Conservation (phyloP, 208 protist species). For the Zelonia costaricensis region DNA sequence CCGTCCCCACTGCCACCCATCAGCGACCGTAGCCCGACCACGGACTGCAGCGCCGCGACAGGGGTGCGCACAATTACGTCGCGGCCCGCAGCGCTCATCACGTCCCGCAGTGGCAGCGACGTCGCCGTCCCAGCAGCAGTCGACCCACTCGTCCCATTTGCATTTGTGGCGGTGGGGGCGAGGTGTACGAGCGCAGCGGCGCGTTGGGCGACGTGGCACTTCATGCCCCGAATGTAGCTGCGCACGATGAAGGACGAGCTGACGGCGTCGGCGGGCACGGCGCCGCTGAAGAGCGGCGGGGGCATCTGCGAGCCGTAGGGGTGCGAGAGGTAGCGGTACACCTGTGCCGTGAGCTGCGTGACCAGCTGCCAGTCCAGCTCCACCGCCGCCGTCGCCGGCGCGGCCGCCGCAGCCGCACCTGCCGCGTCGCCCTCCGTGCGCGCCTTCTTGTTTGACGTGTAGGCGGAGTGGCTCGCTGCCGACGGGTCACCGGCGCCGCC, state of each 20-base stretch:
- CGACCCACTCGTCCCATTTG: not conserved
- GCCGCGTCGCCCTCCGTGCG: not conserved
- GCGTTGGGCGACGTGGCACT: slow-evolving; percentile 44
- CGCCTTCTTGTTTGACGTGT: slow-evolving; percentile 10
- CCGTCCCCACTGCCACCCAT: not conserved
- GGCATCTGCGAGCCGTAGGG: slow-evolving; percentile 82
- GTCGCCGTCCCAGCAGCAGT: not conserved
- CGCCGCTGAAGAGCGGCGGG: slow-evolving; percentile 54
- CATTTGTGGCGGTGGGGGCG: not conserved
- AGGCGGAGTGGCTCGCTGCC: not conserved
- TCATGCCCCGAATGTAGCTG: slow-evolving; percentile 43
- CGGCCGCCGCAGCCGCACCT: too few relatives aligned
- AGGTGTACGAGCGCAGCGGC: slow-evolving; percentile 35
- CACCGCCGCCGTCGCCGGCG: not conserved
- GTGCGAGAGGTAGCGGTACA: slow-evolving; percentile 86
- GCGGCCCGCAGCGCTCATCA: slow-evolving; percentile 1
- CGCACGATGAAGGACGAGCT: slow-evolving; percentile 19
- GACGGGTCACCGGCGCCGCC: slow-evolving; percentile 2
- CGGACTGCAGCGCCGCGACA: slow-evolving; percentile 17
- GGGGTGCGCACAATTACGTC: slow-evolving; percentile 31
- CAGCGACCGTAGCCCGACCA: slow-evolving; percentile 16
- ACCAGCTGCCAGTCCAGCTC: slow-evolving; percentile 44
- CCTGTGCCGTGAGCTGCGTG: slow-evolving; percentile 76
- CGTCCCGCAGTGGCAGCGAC: slow-evolving; percentile 1
- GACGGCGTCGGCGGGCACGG: slow-evolving; percentile 9